Base-by-base conservation (phyloP, 1,139 yeast genomes). In the Debaryomycetaceae sp. region DNA sequence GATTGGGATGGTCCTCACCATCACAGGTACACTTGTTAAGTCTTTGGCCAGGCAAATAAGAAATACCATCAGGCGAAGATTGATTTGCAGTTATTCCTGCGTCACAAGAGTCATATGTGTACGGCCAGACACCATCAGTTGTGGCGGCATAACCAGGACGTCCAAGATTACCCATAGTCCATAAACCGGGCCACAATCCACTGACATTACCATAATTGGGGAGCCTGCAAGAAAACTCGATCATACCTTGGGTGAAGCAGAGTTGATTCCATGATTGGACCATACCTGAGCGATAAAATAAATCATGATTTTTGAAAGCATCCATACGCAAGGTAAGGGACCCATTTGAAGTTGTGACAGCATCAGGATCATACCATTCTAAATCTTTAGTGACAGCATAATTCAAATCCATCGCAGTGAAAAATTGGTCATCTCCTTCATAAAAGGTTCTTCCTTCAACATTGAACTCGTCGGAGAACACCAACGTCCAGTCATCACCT, bases 61-160 rank as follows among this genome's bases (percentile, higher is more conserved):
- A 81, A 37, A 87, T 75, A 34, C 96, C 96, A 62, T 87, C 95
- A 1, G 84, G 72, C 0, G 88, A 75, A 11, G 89, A 81, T 63
- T 87, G 95, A 57, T 87, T 87, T n/a, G 95, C 83, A 7, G 95
- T 86, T 45, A 87, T 87, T 46, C 95, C 95, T 5, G 87, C 87
- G 68, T 87, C 95, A 66, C 95, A 87, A 15, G 77, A 63, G 33
- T 81, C 79, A 57, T 87, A 87, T n/a, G 88, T 72, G 55, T 87
- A 87, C 3, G 95, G 95, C 96, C 95, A 87, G 11, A 85, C 83
- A 33, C 95, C 95, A 34, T 86, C 92, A 4, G 95, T 78, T 6
- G 87, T 63, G 3, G 91, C 89, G 56, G 79, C 58, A 58, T 75
- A 87, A 9, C 96, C 96, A 0, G 96, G 88, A 50, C 95, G 75